A percentile compares a stretch with the other conserved stretches of the same genome.
Conservation (phyloP, 352 stramenopile species). For the Globisporangium nunn region DNA sequence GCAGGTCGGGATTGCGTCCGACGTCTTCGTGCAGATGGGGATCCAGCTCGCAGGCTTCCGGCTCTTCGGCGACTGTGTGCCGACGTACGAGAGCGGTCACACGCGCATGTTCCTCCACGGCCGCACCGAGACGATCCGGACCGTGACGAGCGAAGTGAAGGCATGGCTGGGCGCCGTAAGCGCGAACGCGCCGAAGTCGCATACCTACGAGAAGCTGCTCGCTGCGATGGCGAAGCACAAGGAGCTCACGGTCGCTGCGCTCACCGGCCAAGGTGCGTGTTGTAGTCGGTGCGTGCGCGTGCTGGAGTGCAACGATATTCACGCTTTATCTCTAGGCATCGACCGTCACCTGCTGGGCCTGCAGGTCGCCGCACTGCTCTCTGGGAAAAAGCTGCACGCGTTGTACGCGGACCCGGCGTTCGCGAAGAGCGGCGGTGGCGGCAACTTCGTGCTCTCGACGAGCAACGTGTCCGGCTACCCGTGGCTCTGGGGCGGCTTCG, state of each 20-base stretch:
- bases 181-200: slow-evolving; percentile 30
- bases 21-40: slow-evolving; percentile 93
- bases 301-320: too few species aligned
- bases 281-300: not conserved
- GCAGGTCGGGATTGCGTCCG: slow-evolving; percentile 73
- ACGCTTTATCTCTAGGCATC: slow-evolving; percentile 30
- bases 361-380: slow-evolving; percentile 75
- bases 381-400: slow-evolving; percentile 47
- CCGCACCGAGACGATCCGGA: slow-evolving; percentile 85
- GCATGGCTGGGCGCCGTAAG: slow-evolving; percentile 69
- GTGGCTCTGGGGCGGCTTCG: slow-evolving; percentile 94
- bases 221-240: slow-evolving; percentile 82
- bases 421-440: slow-evolving; percentile 67
- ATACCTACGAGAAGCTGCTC: slow-evolving; percentile 52
- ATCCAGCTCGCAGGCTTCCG: slow-evolving; percentile 90
- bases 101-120: slow-evolving; percentile 91
- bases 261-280: slow-evolving; percentile 42
- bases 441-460: slow-evolving; percentile 92
- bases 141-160: slow-evolving; percentile 66
- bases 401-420: slow-evolving; percentile 87
- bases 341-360: slow-evolving; percentile 92
- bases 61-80: slow-evolving; percentile 81
- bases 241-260: slow-evolving; percentile 67
- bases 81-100: slow-evolving; percentile 94
- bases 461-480: slow-evolving; percentile 92